Evolutionary conservation across 2,329 filamentous ascomycete genomes (phyloP).

Genomic region (Taxawa tesnikishii): DNA sequence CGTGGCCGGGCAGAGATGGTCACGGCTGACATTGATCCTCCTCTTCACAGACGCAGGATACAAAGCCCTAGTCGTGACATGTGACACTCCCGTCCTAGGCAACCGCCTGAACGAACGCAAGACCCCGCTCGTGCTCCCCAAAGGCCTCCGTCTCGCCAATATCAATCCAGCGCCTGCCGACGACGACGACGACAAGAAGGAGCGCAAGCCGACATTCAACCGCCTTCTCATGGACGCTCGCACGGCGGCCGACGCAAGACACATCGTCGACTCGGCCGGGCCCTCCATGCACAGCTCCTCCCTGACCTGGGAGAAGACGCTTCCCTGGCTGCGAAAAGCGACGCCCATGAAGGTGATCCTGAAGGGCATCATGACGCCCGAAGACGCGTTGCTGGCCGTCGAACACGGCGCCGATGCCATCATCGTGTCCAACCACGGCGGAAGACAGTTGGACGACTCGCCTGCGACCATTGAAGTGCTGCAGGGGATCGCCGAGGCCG

Average conservation of each 20-base stretch:
- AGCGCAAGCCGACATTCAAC: conserved; percentile 1
- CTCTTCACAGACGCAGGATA: conserved; percentile 17
- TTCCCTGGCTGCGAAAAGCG: conserved; percentile 32
- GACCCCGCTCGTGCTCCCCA: conserved; percentile 9
- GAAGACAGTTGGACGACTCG: conserved; percentile 34
- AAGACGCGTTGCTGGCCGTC: conserved; percentile 34
- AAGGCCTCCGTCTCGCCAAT: conserved; percentile 14
- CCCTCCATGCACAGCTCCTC: conserved; percentile 10
- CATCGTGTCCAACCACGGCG: conserved; percentile 44
- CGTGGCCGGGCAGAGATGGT: too few species aligned
- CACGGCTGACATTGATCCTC: too few species aligned
- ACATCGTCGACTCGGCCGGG: conserved; percentile 2
- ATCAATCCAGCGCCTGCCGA: background rate
- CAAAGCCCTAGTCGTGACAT: conserved; percentile 17
- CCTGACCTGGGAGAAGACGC: conserved; percentile 33
- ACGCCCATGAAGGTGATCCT: conserved; percentile 37
- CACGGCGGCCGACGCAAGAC: conserved; percentile 3
- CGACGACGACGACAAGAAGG: too few species aligned
- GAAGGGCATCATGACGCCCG: conserved; percentile 28
- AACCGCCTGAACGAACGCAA: conserved; percentile 19
- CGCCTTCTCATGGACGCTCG: conserved; percentile 2
- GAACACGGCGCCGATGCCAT: conserved; percentile 25
- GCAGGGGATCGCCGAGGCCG: conserved; percentile 16
- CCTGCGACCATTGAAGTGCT: conserved; percentile 34
- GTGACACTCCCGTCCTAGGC: conserved; percentile 18